A percentile compares a stretch with the other conserved stretches of the same genome.
Evolutionary conservation across 345 rosid species (phyloP).

Genomic region (Citrus inodora): DNA sequence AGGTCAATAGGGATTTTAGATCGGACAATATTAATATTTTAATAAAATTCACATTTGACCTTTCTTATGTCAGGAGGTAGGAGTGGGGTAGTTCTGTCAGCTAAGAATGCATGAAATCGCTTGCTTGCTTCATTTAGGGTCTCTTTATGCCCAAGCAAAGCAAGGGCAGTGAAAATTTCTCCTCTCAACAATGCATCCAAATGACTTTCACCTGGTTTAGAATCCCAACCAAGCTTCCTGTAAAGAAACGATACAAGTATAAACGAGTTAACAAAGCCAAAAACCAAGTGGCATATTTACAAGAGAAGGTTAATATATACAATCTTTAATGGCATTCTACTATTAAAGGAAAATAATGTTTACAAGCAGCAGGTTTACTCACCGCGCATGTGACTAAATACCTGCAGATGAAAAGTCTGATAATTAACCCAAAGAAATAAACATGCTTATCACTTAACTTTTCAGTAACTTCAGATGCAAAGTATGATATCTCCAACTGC

Average conservation of each 20-base stretch:
- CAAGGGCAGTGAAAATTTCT: constrained; percentile 80
- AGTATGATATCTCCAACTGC: neutral
- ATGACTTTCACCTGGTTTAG: constrained; percentile 86
- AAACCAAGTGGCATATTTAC: neutral
- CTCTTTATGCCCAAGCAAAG: constrained; percentile 61
- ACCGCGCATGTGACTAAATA: neutral
- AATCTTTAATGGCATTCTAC: neutral
- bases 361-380: neutral
- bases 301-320: neutral
- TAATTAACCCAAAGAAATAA: neutral
- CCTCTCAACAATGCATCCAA: constrained; percentile 93
- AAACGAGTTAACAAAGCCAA: neutral
- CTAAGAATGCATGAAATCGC: constrained; percentile 71
- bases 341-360: neutral
- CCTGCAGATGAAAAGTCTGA: neutral
- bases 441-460: neutral
- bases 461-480: neutral
- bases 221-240: constrained; percentile 94
- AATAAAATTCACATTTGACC: constrained; percentile 31
- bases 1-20: neutral
- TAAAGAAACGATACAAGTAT: constrained; percentile 10
- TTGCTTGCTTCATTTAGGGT: constrained; percentile 63
- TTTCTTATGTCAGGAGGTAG: constrained; percentile 85
- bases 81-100: constrained; percentile 73
- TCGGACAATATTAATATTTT: neutral